These are phyloP conservation scores for Amanita jacksonii DNA, from an alignment of 768 basidiomycete genomes.

Conservation along the genomic window DNA sequence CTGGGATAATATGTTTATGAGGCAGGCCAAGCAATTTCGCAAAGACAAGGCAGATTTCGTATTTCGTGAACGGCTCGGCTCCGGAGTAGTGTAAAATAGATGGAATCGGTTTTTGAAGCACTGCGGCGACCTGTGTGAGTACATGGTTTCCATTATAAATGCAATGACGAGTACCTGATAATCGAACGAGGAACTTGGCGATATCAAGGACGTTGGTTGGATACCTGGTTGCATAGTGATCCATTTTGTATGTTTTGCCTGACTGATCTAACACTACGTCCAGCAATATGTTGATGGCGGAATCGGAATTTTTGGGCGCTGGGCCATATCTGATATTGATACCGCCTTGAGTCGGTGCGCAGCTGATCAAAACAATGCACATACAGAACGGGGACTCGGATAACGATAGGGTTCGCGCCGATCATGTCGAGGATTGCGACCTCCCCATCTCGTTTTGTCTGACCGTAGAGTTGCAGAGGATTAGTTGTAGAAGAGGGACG, in stretches of 20 bases:
- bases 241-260: constrained; percentile 89
- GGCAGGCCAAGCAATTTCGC: constrained; percentile 60
- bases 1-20: constrained; percentile 67
- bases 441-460: constrained; percentile 85
- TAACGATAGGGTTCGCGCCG: constrained; percentile 51
- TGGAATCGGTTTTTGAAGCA: constrained; percentile 39
- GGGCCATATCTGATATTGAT: constrained; percentile 71
- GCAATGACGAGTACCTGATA: constrained; percentile 42
- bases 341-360: neutral
- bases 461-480: constrained; percentile 84
- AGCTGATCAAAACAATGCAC: constrained; percentile 17
- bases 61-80: constrained; percentile 81
- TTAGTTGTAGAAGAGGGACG: constrained; percentile 61
- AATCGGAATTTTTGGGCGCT: constrained; percentile 74
- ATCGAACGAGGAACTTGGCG: constrained; percentile 71
- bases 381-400: constrained; percentile 86
- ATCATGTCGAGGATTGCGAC: constrained; percentile 54
- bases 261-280: constrained; percentile 84
- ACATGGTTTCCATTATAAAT: neutral
- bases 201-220: constrained; percentile 90
- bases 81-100: constrained; percentile 81
- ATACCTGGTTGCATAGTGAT: constrained; percentile 86
- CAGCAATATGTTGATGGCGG: constrained; percentile 81
- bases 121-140: constrained; percentile 13
- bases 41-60: constrained; percentile 81